Conservation (phyloP, 2,329 filamentous ascomycete genomes). For the Sporothrix sp. region DNA sequence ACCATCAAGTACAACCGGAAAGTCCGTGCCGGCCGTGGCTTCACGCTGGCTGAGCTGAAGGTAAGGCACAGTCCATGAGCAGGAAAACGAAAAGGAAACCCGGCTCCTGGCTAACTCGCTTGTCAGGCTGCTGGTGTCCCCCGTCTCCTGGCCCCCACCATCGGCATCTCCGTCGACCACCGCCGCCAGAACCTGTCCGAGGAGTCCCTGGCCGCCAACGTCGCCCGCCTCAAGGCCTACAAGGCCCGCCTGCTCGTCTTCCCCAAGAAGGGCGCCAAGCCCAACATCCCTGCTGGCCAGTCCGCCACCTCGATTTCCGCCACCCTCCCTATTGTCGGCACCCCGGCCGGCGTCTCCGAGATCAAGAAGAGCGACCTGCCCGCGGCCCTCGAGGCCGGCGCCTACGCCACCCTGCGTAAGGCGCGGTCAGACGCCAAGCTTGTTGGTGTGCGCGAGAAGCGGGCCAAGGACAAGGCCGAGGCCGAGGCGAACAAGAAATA, state of each 20-base stretch:
- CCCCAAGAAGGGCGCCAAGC: constrained; percentile 91
- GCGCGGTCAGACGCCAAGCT: constrained; percentile 75
- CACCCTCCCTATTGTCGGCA: constrained; percentile 63
- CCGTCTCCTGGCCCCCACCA: constrained; percentile 86
- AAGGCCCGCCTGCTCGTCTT: constrained; percentile 93
- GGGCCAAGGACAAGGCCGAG: constrained; percentile 77
- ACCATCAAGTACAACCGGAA: constrained; percentile 99
- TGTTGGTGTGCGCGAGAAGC: constrained; percentile 83
- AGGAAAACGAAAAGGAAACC: no score
- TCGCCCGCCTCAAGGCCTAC: constrained; percentile 97
- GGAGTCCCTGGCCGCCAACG: constrained; percentile 90
- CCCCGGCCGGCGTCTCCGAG: constrained; percentile 55
- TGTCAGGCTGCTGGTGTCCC: constrained; percentile 84
- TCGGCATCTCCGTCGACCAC: constrained; percentile 94
- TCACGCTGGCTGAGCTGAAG: constrained; percentile 97
- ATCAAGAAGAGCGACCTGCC: constrained; percentile 76
- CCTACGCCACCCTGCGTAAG: constrained; percentile 76
- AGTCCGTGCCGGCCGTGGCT: constrained; percentile 91
- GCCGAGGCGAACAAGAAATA: constrained; percentile 84
- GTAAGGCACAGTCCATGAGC: no score
- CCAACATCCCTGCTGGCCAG: constrained; percentile 81
- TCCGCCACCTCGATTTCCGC: constrained; percentile 44
- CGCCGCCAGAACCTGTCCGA: constrained; percentile 96
- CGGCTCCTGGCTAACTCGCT: background rate
- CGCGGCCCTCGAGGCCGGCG: constrained; percentile 64